Base-by-base conservation (phyloP, 352 stramenopile species). In the Elongisporangium undulatum region DNA sequence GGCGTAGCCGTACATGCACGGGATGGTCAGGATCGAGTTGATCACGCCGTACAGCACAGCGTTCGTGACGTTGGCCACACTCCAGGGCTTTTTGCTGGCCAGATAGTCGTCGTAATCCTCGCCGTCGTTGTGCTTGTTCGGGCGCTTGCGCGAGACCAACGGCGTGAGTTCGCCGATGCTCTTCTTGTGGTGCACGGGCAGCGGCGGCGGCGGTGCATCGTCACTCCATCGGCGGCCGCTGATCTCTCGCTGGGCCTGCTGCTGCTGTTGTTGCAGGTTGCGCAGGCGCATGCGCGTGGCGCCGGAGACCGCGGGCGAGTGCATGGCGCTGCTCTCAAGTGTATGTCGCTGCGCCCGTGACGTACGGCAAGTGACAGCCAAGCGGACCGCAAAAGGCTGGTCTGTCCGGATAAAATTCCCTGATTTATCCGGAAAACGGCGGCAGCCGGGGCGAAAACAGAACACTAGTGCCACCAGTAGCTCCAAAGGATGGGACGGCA, bases 1-100 rank as follows among this genome's bases (percentile, higher is more conserved):
- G 2, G 94, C 88, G 67, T 98, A 99, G 52, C 95, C 96, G 63
- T 98, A 98, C 67, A 98, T 93, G 71, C 80, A 94, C 29, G 96
- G 94, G 26, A 98, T 90, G 55, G 90, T 95, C 63, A 99, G 82
- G 63, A 98, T 96, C 21, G 94, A 92, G 74, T 98, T 98, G 61
- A 98, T 96, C 16, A 97, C 58, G 38, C 89, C 88, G 59, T 96
- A 97, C 56, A 97, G 66, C 45, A 93, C 59, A 3, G 80, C 83
- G 62, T 88, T 91, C 0, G 77, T 85, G 50, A 85, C 23, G 49
- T 86, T 75, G 21, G 71, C 69, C 20, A 79, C 0, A 23, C 68
- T 55, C 4, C 56, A 41, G 29, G 29, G 29, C 29, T 41, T 1
- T 1, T 41, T 41, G 29, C 29, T 41, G 29, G 29, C 29, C 29